Base-by-base conservation (phyloP, 2,329 filamentous ascomycete species). In the Neoarthrinium moseri region DNA sequence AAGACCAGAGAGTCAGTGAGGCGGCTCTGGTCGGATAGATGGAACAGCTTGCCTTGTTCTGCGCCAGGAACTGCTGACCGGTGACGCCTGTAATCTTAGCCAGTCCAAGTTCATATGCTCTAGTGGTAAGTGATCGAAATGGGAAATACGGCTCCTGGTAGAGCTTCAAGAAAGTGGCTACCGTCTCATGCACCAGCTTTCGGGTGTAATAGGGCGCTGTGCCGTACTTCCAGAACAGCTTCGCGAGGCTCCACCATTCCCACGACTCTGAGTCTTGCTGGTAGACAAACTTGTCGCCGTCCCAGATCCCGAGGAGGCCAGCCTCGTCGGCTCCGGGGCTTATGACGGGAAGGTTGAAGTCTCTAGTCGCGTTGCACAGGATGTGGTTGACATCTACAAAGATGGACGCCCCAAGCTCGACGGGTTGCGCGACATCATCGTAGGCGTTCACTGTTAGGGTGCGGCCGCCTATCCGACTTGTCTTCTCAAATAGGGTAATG, bases 371-470 rank as follows among this genome's bases (percentile, higher is more conserved):
- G 45, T 87, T 84, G 56, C 84, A 81, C 30, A 99, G 77, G 57
- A 95, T 96, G 30, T 83, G 73, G 61, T 97, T 99, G 34, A 87
- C 80, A 39, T 86, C 66, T 35, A 97, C 89, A 62, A 97, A 99
- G 56, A 97, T 96, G 50, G 87, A 92, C 10, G 88, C 94, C 13
- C 94, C 94, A 1, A 97, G 74, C 65, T 99, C 94, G 27, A 96
- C 79, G 1, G 87, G 86, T 30, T 84, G 71, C 1, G 70, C 52
- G 2, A 83, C 73, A 56, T 92, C 77, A 52, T 81, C 77, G 62
- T 87, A 92, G 2, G 83, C 84, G 58, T 91, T 74, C 15, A 96
- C 86, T 1, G 91, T 97, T 23, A 91, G 88, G 6, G 87, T 87
- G 21, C 94, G 87, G 7, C 94, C 94, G 23, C 94, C 94, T 34